These are phyloP conservation scores for Cyclostephanos tholiformis DNA, from an alignment of 108 stramenopile genomes.

Conservation along the genomic window DNA sequence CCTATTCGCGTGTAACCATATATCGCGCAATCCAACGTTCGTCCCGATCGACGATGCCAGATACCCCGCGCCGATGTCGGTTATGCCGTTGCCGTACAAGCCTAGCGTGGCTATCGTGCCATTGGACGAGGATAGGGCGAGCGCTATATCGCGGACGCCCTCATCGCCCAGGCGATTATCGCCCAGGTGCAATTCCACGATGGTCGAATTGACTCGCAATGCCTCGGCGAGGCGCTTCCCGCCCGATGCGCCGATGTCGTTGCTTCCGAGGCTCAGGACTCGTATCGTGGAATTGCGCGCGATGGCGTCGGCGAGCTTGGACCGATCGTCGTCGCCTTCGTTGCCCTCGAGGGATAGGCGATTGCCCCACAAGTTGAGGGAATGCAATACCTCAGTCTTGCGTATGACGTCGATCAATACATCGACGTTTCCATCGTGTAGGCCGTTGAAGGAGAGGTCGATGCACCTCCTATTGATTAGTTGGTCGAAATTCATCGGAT, in stretches of 20 bases:
- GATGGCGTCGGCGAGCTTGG: neutral
- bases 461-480: neutral
- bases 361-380: neutral
- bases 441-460: conserved; percentile 7
- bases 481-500: neutral
- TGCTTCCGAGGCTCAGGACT: neutral
- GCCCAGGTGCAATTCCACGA: neutral
- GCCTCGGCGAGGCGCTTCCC: neutral
- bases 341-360: neutral
- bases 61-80: neutral
- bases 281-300: neutral
- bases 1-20: neutral
- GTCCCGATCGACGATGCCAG: neutral
- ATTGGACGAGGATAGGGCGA: neutral
- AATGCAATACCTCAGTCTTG: neutral
- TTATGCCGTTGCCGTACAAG: neutral
- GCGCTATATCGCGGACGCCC: neutral
- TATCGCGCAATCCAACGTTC: neutral
- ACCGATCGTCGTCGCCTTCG: no score
- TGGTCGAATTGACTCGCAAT: neutral
- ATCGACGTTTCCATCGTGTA: neutral
- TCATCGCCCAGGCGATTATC: neutral
- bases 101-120: neutral
- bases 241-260: neutral
- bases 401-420: neutral